Evolutionary conservation across 495 filamentous ascomycete genomes (phyloP).

Genomic region (Xylaria scruposa): DNA sequence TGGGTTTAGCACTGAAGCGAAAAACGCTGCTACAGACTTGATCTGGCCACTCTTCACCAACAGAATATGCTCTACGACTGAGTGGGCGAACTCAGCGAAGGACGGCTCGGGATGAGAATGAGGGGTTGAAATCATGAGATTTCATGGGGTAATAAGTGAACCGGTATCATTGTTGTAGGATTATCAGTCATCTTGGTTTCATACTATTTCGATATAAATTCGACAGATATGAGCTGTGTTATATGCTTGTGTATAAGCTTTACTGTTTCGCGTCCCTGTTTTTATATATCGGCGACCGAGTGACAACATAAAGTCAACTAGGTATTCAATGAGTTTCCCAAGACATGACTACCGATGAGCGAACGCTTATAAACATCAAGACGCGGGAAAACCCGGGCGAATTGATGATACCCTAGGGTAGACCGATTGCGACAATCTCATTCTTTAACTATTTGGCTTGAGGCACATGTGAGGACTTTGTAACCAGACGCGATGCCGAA

Average conservation of each 20-base stretch:
- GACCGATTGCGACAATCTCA: background rate
- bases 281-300: background rate
- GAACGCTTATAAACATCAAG: background rate
- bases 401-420: background rate
- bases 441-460: background rate
- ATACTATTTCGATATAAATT: background rate
- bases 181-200: background rate
- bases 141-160: background rate
- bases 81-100: background rate
- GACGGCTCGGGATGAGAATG: background rate
- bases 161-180: background rate
- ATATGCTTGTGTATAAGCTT: background rate
- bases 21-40: background rate
- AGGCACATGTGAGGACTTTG: slow-evolving; percentile 6
- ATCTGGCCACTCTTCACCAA: background rate
- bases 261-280: background rate
- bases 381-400: slow-evolving; percentile 1
- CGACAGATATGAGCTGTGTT: background rate
- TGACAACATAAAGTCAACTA: background rate
- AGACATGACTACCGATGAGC: too few relatives aligned
- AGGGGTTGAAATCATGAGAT: background rate
- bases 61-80: background rate
- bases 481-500: background rate
- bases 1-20: background rate
- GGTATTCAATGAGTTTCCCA: too few relatives aligned